Evolutionary conservation across 208 protist species (phyloP).

Genomic region (Crithidia thermophila): DNA sequence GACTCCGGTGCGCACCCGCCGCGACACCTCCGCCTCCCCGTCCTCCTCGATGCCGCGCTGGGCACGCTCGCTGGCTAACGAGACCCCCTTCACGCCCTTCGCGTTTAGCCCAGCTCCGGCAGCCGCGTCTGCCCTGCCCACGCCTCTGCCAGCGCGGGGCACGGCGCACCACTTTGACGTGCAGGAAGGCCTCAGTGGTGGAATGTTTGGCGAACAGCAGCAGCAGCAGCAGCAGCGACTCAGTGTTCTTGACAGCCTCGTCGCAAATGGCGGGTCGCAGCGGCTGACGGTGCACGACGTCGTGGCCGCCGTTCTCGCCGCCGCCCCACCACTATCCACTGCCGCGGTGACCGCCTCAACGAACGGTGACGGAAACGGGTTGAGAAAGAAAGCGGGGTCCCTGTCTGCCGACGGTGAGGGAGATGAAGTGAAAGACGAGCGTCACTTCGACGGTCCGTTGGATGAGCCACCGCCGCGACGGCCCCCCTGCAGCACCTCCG

Average conservation of each 20-base stretch:
- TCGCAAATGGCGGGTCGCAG: not conserved
- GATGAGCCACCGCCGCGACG: slow-evolving; percentile 24
- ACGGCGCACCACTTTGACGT: not conserved
- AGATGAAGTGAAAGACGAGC: not conserved
- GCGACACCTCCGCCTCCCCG: not conserved
- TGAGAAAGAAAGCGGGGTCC: too few species aligned
- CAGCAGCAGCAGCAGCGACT: not conserved
- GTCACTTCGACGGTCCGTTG: not conserved
- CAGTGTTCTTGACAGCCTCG: not conserved
- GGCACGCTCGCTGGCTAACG: slow-evolving; percentile 21
- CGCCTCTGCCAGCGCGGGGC: not conserved
- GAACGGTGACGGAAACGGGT: not conserved
- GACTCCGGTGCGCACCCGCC: too few species aligned
- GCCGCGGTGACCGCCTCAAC: not conserved
- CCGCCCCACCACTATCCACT: not conserved
- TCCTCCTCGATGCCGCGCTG: slow-evolving; percentile 24
- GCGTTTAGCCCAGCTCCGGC: not conserved
- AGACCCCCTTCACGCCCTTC: slow-evolving; percentile 35
- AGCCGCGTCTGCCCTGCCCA: not conserved
- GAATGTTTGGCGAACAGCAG: not conserved
- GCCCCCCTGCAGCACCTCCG: not conserved
- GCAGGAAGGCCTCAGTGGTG: too few species aligned
- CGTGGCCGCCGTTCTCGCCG: slow-evolving; percentile 5
- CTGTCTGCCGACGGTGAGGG: not conserved
- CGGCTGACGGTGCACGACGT: slow-evolving; percentile 22